phyloP scores from a whole-genome alignment of 2,329 filamentous ascomycete species.

The Pseudogymnoascus sp. region DNA sequence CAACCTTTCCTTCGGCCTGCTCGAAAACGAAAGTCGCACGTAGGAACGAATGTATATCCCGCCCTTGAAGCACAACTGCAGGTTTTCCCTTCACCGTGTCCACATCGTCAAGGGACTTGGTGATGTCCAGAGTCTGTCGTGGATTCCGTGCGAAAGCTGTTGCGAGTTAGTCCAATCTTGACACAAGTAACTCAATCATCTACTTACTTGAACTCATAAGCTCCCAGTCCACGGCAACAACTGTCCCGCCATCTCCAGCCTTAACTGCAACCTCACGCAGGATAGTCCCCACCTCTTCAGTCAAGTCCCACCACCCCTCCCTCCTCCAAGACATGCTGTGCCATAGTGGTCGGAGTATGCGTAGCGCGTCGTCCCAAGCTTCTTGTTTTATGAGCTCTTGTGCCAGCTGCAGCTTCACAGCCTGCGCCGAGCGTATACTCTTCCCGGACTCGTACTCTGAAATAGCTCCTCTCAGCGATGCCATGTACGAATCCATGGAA shows the following conservation, averaged over 20 bases:
- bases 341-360: conserved; percentile 50
- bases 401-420: conserved; percentile 41
- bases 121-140: conserved; percentile 55
- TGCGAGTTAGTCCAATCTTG: conserved; percentile 17
- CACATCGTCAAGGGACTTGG: conserved; percentile 46
- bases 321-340: conserved; percentile 46
- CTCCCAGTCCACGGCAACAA: conserved; percentile 59
- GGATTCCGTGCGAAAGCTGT: conserved; percentile 46
- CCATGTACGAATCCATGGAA: conserved; percentile 7
- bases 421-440: not conserved
- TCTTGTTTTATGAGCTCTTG: conserved; percentile 45
- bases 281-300: conserved; percentile 55
- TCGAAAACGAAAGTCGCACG: conserved; percentile 50
- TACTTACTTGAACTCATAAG: conserved; percentile 51
- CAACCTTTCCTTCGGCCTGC: conserved; percentile 51
- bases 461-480: not conserved
- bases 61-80: conserved; percentile 43
- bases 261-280: conserved; percentile 48
- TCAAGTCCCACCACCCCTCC: conserved; percentile 52
- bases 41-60: conserved; percentile 45
- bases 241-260: conserved; percentile 44
- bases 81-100: conserved; percentile 37
- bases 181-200: not conserved
- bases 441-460: not conserved
- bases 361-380: conserved; percentile 47